Percentiles rank a stretch among this genome's conserved stretches.
phyloP scores from a whole-genome alignment of 768 basidiomycete species.

The Pulveroboletus frians region DNA sequence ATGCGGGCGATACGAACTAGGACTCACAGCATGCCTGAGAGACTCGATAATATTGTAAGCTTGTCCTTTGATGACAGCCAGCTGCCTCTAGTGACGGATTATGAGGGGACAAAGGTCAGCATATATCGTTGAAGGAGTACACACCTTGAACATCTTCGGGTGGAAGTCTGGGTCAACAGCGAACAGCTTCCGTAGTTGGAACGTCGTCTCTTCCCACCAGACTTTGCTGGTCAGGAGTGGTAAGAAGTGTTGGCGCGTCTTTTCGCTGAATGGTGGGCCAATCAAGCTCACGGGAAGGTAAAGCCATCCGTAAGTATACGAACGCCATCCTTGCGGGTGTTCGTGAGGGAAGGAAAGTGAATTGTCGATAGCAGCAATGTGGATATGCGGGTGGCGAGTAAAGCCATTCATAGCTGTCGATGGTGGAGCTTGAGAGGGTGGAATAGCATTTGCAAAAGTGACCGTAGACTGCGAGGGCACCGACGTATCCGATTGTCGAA shows the following conservation, averaged over 20 bases:
- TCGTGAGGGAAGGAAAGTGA: slow-evolving; percentile 89
- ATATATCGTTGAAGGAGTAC: slow-evolving; percentile 16
- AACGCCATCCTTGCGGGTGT: slow-evolving; percentile 76
- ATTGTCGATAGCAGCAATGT: slow-evolving; percentile 92
- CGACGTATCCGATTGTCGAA: slow-evolving; percentile 44
- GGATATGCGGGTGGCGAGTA: slow-evolving; percentile 70
- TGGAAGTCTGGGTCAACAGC: slow-evolving; percentile 82
- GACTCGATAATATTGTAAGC: slow-evolving; percentile 89
- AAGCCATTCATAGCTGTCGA: slow-evolving; percentile 38
- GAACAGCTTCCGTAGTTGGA: slow-evolving; percentile 69
- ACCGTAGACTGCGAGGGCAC: slow-evolving; percentile 36
- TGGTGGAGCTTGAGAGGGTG: slow-evolving; percentile 33
- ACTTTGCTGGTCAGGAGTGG: slow-evolving; percentile 74
- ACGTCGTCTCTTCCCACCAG: slow-evolving; percentile 91
- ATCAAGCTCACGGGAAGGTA: slow-evolving; percentile 83
- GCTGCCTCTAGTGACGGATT: slow-evolving; percentile 52
- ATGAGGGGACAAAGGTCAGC: slow-evolving; percentile 4
- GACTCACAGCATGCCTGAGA: slow-evolving; percentile 64
- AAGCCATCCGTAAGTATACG: slow-evolving; percentile 85
- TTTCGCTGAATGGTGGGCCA: slow-evolving; percentile 79
- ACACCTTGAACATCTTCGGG: slow-evolving; percentile 81
- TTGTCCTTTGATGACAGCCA: slow-evolving; percentile 92
- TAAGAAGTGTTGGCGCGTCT: slow-evolving; percentile 76
- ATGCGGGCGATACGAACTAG: background rate
- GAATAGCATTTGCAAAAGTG: slow-evolving; percentile 36